Evolutionary conservation across 805 yeast species (phyloP).

Genomic region (Saccharomyces cerevisiae): DNA sequence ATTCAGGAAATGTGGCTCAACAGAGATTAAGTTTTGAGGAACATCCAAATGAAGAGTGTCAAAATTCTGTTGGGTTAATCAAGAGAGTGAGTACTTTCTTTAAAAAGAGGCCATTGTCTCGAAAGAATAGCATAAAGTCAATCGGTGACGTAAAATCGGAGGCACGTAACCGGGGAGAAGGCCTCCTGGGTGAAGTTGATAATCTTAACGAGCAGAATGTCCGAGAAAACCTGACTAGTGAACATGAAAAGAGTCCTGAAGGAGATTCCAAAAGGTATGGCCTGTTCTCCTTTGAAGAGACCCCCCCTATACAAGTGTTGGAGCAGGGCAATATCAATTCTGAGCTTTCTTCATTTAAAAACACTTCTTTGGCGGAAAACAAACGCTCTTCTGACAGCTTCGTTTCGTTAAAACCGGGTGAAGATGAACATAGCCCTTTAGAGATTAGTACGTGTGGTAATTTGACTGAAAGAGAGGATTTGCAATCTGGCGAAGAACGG

Average conservation of each 20-base stretch:
- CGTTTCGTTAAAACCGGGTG: background rate
- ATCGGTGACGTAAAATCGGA: background rate
- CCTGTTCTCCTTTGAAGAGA: background rate
- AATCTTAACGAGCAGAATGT: background rate
- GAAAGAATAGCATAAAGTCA: background rate
- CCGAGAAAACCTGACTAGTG: background rate
- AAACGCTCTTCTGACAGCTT: background rate
- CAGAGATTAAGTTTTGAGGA: background rate
- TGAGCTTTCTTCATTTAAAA: background rate
- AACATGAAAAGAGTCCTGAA: background rate
- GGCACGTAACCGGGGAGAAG: background rate
- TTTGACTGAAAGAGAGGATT: background rate
- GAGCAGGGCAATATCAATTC: background rate
- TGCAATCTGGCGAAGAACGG: background rate
- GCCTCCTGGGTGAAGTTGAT: background rate
- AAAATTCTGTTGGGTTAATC: background rate
- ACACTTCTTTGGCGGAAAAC: background rate
- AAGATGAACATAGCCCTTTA: background rate
- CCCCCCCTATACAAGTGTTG: background rate
- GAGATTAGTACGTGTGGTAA: background rate
- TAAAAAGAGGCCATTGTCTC: background rate
- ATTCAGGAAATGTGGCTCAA: slow-evolving; percentile 1
- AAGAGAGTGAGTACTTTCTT: background rate
- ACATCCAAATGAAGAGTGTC: background rate
- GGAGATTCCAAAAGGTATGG: background rate